Evolutionary conservation across 75 land plant genomes (phyloP), one percentile per base, ranked within the genome.

Genomic region (Cryptomeria japonica): DNA sequence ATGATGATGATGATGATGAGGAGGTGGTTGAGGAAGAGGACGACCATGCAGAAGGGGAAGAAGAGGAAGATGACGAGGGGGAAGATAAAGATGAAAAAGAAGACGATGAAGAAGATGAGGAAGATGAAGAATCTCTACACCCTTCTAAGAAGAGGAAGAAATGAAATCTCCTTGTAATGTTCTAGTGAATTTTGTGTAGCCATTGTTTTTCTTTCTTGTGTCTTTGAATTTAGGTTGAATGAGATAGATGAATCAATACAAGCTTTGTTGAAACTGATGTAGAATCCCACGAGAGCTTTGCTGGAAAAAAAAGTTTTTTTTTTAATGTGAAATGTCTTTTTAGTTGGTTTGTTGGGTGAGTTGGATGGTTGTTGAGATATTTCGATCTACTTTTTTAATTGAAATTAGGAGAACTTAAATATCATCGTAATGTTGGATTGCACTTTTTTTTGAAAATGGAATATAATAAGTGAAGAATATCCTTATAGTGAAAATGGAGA

Each of bases 71-170:
- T 46, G 84, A 82, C 28, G 84, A 82, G 38, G 84, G 84, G 14
- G 84, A 82, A 47, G 84, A 82, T 37, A 39, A 82, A 84, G 85
- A 84, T n/a, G 85, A 25, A 31, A 49, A 84, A 84, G 85, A 84
- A 11, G 85, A 84, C 2, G 85, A 84, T 6, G 85, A 84, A 28
- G 85, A 84, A 51, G 85, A 84, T n/a, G 85, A 83, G 1, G 85
- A 83, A 8, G 85, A 84, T 84, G 85, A 84, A 51, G 85, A 84
- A 25, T 47, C 85, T 51, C 56, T 84, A 84, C 85, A 84, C n/a
- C 85, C 85, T n/a, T 36, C 85, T 49, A 84, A 84, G 85, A 84
- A 84, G 37, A 84, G 85, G 28, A 84, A 84, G 85, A 84, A 84
- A 84, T 84, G 85, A 84, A 44, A 73, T 11, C 12, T 73, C 77